Base-by-base conservation (phyloP, 495 filamentous ascomycete species). In the Paragyromitra xinjiangensis region DNA sequence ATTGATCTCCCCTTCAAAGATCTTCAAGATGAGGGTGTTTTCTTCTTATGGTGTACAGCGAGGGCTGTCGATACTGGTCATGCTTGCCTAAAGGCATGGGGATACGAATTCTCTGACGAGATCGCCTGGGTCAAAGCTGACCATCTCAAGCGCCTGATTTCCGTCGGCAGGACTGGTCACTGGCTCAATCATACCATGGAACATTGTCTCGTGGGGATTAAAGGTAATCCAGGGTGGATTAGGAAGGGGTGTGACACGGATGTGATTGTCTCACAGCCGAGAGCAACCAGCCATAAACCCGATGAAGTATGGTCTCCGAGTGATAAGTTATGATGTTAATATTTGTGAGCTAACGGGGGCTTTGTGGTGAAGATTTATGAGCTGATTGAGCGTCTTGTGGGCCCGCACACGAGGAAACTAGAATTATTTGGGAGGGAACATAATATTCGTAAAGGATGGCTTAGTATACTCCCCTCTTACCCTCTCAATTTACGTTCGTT, bases 121-220 rank as follows among this genome's bases (percentile, higher is more conserved):
- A 75, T 81, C n/a, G 56, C 71, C 51, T 81, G 78, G 78, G 64
- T 75, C 42, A 81, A 81, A 45, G 68, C 68, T 16, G 78, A 81
- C 66, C 78, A 81, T 45, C 64, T 81, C 26, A 80, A 50, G 19
- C 64, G 70, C 39, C 68, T 74, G n/a, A 76, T 81, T 34, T 69
- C 76, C 1, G 78, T 79, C 19, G 78, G 78, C 8, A 75, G 78
- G 29, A 81, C 78, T 40, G 78, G 78, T 0, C 78, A 81, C 37
- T 81, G 78, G 78, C 66, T 81, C 34, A 81, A 81, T 45, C 78
- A 81, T 63, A 75, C 69, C 2, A 79, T 75, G 77, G 78, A 81
- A 62, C 72, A 74, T 55, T 81, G 78, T 14, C 55, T 81, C 11
- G 65, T 79, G 5, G 78, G 78, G 6, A 59, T 75, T n/a, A 81